Conservation (phyloP, 371 early-diverging fungal genomes). For the Actinomortierella wolfii region DNA sequence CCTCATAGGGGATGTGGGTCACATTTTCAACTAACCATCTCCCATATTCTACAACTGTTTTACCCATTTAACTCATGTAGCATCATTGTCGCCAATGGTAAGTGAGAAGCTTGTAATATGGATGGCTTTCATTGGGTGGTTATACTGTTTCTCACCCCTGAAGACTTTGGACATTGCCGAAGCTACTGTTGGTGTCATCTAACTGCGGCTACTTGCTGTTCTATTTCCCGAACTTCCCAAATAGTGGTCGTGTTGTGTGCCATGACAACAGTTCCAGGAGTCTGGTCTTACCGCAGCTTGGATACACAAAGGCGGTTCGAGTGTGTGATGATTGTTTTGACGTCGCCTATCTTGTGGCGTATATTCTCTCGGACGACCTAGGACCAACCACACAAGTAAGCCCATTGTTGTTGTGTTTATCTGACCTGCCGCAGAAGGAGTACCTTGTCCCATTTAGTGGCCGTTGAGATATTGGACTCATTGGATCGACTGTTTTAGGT, state of each 20-base stretch:
- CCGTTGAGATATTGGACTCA: background rate
- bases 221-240: background rate
- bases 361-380: slow-evolving; percentile 65
- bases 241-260: slow-evolving; percentile 69
- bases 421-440: no score
- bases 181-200: background rate
- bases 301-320: slow-evolving; percentile 62
- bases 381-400: slow-evolving; percentile 63
- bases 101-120: background rate
- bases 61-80: slow-evolving; percentile 27
- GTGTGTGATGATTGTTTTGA: slow-evolving; percentile 69
- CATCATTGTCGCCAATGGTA: slow-evolving; percentile 76
- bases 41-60: background rate
- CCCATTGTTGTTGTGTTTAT: background rate
- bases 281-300: slow-evolving; percentile 65
- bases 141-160: background rate
- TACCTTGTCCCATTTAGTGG: no score
- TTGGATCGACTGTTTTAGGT: background rate
- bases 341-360: slow-evolving; percentile 65
- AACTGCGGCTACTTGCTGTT: background rate
- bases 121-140: background rate
- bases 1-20: background rate
- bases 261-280: slow-evolving; percentile 63
- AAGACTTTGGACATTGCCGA: background rate
- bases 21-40: slow-evolving; percentile 2